Conservation (phyloP, 2,329 filamentous ascomycete genomes). For the Aspergillus sp. region DNA sequence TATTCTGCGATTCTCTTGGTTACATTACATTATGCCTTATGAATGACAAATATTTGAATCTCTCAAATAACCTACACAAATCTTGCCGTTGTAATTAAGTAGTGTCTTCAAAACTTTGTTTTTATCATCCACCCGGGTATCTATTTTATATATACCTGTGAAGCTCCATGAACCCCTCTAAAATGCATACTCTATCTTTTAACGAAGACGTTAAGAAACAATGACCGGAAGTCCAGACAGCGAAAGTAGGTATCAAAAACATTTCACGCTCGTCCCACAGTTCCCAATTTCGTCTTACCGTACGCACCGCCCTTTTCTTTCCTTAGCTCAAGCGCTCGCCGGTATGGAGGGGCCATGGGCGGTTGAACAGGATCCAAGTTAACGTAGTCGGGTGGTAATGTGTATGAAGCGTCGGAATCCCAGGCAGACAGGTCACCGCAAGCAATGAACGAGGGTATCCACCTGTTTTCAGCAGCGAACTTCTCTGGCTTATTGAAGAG, state of each 20-base stretch:
- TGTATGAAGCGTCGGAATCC: conserved; percentile 93
- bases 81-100: no score
- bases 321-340: conserved; percentile 80
- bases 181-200: background rate
- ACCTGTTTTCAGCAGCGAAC: conserved; percentile 55
- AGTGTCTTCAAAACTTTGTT: background rate
- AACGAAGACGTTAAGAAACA: background rate
- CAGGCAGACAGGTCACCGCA: conserved; percentile 93
- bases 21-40: conserved; percentile 1
- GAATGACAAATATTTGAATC: no score
- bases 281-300: conserved; percentile 62
- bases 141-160: conserved; percentile 13
- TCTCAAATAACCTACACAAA: no score
- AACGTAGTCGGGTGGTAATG: conserved; percentile 79
- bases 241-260: background rate
- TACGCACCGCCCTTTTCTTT: conserved; percentile 74
- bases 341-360: conserved; percentile 93
- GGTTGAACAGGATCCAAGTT: conserved; percentile 91
- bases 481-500: conserved; percentile 24
- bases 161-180: background rate
- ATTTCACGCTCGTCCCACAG: conserved; percentile 25
- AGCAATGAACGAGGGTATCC: conserved; percentile 96
- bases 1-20: background rate
- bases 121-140: conserved; percentile 15
- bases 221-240: background rate